Base-by-base conservation (phyloP, 1,284 basidiomycete genomes). In the Erythrobasidium hasegawianum region DNA sequence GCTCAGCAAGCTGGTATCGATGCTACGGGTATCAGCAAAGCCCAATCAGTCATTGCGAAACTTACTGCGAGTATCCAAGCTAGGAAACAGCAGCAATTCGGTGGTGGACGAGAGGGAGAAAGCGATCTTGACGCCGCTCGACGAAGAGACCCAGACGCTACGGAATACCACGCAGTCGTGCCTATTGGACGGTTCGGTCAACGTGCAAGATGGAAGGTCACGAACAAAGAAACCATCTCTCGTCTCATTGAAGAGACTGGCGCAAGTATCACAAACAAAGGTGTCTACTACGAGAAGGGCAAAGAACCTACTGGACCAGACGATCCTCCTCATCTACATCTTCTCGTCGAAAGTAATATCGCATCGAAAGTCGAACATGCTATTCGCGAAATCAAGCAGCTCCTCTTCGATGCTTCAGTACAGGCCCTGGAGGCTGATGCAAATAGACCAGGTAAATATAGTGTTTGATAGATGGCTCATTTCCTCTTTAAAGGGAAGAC, bases 161-260 rank as follows among this genome's bases (percentile, higher is more conserved):
- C 94, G 9, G 95, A 98, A 79, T 98, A 90, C 83, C 96, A 99
- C 78, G 96, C 96, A 7, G 89, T 98, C 73, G 92, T 97, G 74
- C 94, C 94, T 29, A 97, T 97, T 71, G 76, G 11, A 66, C 60
- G 70, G 65, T 24, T 94, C 77, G 91, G 91, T 67, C 95, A 99
- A 80, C 97, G 97, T 79, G 96, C 96, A 39, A 85, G 96, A 71
- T 99, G 96, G 96, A 87, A 93, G 74, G 95, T 97, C 69, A 99
- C 96, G 26, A 98, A 98, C 82, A 98, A 98, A 82, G 96, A 98
- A 80, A 96, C 95, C n/a, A 97, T 98, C 93, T 88, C 90, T 53
- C 74, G 90, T 84, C 85, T 98, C 75, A 91, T 94, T 78, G 93
- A 97, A 77, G 88, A 92, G 79, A 96, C 93, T 0, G 94, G 95